phyloP scores from a whole-genome alignment of 768 basidiomycete genomes.

The Multifurca ochricompacta region DNA sequence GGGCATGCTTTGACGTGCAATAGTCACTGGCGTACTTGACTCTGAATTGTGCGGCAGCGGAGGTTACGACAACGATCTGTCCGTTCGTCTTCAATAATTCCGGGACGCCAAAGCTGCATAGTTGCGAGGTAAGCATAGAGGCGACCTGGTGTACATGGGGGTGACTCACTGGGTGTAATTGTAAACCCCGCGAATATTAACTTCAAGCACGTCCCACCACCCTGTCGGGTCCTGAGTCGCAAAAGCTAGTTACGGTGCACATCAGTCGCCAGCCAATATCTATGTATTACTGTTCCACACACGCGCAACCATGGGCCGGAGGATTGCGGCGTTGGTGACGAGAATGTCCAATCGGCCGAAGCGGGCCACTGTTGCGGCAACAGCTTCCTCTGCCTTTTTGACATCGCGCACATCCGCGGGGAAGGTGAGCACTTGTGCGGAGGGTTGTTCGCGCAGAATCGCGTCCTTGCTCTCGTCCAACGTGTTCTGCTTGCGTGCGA shows the following conservation, averaged over 20 bases:
- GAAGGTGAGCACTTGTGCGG: not conserved
- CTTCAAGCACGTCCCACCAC: conserved; percentile 5
- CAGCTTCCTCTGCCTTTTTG: not conserved
- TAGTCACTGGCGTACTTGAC: not conserved
- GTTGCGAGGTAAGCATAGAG: not conserved
- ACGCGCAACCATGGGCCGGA: not conserved
- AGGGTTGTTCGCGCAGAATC: not conserved
- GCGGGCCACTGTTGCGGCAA: not conserved
- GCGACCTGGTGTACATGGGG: not conserved
- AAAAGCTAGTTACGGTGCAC: not conserved
- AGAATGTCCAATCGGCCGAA: conserved; percentile 4
- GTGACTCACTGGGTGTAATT: conserved; percentile 11
- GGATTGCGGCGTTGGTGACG: not conserved
- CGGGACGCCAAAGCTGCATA: not conserved
- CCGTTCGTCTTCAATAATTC: conserved; percentile 1
- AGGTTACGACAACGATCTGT: not conserved
- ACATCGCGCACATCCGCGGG: not conserved
- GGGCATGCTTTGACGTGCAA: not conserved
- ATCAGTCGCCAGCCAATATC: not conserved
- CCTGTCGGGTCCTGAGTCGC: not conserved
- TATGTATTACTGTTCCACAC: not conserved
- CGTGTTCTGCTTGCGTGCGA: conserved; percentile 16
- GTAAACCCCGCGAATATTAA: conserved; percentile 3
- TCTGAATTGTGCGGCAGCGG: not conserved
- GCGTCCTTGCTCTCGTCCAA: not conserved